A percentile compares a stretch with the other conserved stretches of the same genome.
phyloP scores from a whole-genome alignment of 495 filamentous ascomycete genomes.

The Neurospora sp. region DNA sequence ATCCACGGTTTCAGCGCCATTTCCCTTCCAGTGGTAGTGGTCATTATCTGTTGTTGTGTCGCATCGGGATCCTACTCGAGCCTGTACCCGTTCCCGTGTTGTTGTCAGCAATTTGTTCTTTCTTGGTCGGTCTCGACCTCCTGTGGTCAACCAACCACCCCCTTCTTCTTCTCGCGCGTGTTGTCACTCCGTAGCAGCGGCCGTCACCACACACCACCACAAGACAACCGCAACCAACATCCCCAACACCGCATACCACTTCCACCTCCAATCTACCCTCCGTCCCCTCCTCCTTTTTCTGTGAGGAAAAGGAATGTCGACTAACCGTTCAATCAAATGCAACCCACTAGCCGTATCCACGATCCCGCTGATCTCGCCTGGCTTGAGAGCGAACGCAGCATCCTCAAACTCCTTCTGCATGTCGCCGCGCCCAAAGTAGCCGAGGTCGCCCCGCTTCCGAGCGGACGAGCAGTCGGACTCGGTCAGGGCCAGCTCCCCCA shows the following conservation, averaged over 20 bases:
- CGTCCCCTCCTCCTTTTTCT: not conserved
- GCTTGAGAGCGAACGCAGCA: constrained; percentile 76
- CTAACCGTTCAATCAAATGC: constrained; percentile 90
- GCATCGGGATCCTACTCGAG: not conserved
- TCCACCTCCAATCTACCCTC: not conserved
- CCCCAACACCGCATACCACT: not conserved
- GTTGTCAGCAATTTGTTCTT: not conserved
- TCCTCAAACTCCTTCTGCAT: constrained; percentile 99
- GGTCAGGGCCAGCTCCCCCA: constrained; percentile 73
- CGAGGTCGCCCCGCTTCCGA: constrained; percentile 87
- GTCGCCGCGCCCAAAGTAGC: constrained; percentile 84
- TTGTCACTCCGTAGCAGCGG: not conserved
- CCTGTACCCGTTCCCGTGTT: not conserved
- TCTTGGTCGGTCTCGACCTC: not conserved
- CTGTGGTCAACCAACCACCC: too few species aligned
- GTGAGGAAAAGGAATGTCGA: not conserved
- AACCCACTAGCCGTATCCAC: constrained; percentile 91
- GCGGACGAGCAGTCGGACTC: constrained; percentile 95
- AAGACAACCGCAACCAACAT: not conserved
- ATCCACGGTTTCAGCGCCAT: not conserved
- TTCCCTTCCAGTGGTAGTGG: not conserved
- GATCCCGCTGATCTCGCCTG: constrained; percentile 72
- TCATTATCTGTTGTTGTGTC: not conserved
- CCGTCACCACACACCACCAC: not conserved
- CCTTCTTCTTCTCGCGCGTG: not conserved